A percentile compares a stretch with the other conserved stretches of the same genome.
Evolutionary conservation across 257 asterid genomes (phyloP).

Genomic region (Plantago ovata): DNA sequence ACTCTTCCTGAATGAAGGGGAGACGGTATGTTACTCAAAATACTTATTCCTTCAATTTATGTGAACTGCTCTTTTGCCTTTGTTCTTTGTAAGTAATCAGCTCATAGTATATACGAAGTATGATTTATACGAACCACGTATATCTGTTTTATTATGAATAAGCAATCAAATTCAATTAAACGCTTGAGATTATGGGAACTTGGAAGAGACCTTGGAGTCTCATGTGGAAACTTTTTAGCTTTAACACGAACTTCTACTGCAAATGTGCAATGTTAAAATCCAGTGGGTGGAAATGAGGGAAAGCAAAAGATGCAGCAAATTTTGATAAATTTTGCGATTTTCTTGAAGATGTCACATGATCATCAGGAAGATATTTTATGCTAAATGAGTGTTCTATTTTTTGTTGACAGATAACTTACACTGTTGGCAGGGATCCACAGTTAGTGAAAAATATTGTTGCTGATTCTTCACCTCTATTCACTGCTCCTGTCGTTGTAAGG

Average conservation of each 20-base stretch:
- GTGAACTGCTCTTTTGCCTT: slow-evolving; percentile 7
- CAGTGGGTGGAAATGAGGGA: no score
- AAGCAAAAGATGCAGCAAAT: no score
- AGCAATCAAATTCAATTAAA: no score
- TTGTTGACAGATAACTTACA: slow-evolving; percentile 71
- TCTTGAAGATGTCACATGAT: slow-evolving; percentile 2
- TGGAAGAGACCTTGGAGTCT: no score
- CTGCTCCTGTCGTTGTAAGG: slow-evolving; percentile 83
- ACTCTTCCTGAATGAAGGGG: slow-evolving; percentile 84
- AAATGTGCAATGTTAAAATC: no score
- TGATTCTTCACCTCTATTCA: slow-evolving; percentile 68
- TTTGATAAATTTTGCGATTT: no score
- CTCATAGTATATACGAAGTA: slow-evolving; percentile 1
- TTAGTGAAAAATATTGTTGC: slow-evolving; percentile 63
- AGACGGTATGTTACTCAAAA: slow-evolving; percentile 53
- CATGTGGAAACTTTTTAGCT: no score
- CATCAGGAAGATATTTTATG: slow-evolving; percentile 7
- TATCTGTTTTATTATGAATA: not conserved
- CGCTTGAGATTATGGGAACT: no score
- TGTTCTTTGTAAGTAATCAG: not conserved
- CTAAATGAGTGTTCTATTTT: slow-evolving; percentile 16
- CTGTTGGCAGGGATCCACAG: slow-evolving; percentile 89
- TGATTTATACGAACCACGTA: no score
- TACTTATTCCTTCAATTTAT: slow-evolving; percentile 9
- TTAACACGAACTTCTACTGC: no score